A percentile compares a stretch with the other conserved stretches of the same genome.
phyloP scores from a whole-genome alignment of 257 asterid species.

The Cruciata laevipes region DNA sequence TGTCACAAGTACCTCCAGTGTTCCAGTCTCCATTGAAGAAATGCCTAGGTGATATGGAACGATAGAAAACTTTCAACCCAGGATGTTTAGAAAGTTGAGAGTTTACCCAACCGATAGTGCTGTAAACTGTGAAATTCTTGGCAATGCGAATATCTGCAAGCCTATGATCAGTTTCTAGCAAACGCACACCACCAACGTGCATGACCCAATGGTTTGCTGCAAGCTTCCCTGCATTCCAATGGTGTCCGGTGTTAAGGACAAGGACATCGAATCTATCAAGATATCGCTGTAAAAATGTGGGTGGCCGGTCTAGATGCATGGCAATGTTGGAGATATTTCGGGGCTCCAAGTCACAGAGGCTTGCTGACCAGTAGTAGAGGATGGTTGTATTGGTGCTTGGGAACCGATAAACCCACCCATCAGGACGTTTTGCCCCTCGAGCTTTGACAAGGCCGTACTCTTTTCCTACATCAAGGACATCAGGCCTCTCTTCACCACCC shows the following conservation, averaged over 20 bases:
- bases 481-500: slow-evolving; percentile 70
- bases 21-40: slow-evolving; percentile 96
- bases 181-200: slow-evolving; percentile 67
- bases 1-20: slow-evolving; percentile 88
- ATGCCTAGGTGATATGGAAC: slow-evolving; percentile 82
- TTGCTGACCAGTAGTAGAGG: slow-evolving; percentile 95
- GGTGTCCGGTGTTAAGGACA: slow-evolving; percentile 89
- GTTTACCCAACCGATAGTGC: slow-evolving; percentile 67
- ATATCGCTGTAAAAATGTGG: slow-evolving; percentile 53
- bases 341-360: slow-evolving; percentile 76
- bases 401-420: slow-evolving; percentile 93
- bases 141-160: slow-evolving; percentile 55
- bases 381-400: slow-evolving; percentile 72
- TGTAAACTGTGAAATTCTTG: slow-evolving; percentile 56
- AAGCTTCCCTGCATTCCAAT: slow-evolving; percentile 87
- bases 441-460: slow-evolving; percentile 87
- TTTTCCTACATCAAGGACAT: slow-evolving; percentile 62
- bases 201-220: slow-evolving; percentile 77
- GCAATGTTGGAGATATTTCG: slow-evolving; percentile 43
- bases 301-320: slow-evolving; percentile 95
- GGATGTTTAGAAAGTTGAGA: slow-evolving; percentile 65
- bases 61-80: slow-evolving; percentile 55
- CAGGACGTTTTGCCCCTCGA: slow-evolving; percentile 72
- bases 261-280: slow-evolving; percentile 58
- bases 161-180: slow-evolving; percentile 53